phyloP scores from a whole-genome alignment of 768 basidiomycete species.

The Bullera alba region DNA sequence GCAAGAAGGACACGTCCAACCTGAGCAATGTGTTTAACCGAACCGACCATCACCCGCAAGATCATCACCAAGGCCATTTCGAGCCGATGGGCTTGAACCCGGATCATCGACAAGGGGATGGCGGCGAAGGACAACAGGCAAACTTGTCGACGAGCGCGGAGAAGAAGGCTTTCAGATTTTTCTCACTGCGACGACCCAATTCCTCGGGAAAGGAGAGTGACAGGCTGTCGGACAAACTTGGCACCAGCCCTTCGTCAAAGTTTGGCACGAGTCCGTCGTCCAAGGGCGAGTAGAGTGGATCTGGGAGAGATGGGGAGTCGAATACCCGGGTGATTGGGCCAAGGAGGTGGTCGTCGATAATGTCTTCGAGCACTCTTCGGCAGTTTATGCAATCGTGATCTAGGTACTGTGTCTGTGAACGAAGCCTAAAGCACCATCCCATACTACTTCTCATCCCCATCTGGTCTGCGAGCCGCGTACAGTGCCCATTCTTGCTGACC shows the following conservation, averaged over 20 bases:
- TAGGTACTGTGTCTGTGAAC: no score
- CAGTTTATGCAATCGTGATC: neutral
- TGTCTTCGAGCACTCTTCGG: neutral
- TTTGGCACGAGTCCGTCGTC: no score
- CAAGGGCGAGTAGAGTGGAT: neutral
- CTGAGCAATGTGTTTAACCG: neutral
- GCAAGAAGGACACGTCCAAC: neutral
- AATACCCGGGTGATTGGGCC: neutral
- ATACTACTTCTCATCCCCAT: neutral
- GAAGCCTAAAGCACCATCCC: neutral
- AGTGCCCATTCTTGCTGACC: conserved; percentile 32
- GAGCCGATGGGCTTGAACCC: no score
- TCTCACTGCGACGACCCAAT: conserved; percentile 14
- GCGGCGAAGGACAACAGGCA: conserved; percentile 1
- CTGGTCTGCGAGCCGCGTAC: conserved; percentile 19
- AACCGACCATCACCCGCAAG: neutral
- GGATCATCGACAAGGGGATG: neutral
- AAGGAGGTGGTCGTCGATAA: neutral
- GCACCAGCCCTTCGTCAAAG: no score
- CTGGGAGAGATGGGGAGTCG: no score
- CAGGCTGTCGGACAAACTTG: conserved; percentile 4
- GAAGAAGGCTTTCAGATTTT: conserved; percentile 16
- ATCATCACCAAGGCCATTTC: neutral
- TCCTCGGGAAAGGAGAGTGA: neutral
- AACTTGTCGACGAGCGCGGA: neutral